phyloP scores from a whole-genome alignment of 305 asterid species.

The Fraxinus angustifolia region DNA sequence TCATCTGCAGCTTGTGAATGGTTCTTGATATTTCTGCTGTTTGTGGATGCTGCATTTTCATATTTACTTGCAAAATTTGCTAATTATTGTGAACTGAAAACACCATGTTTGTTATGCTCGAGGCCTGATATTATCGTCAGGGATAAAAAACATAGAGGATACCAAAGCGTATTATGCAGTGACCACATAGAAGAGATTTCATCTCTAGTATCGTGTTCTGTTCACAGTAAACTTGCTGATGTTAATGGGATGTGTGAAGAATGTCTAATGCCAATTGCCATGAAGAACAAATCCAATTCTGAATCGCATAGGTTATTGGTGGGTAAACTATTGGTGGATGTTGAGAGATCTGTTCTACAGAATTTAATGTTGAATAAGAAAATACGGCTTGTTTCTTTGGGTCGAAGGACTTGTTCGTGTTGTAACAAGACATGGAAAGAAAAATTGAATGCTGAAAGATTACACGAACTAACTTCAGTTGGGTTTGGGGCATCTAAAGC shows the following conservation, averaged over 20 bases:
- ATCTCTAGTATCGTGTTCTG: slow-evolving; percentile 49
- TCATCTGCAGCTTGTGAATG: slow-evolving; percentile 85
- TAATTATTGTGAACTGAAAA: slow-evolving; percentile 45
- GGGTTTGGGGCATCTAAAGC: slow-evolving; percentile 73
- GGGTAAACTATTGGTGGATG: slow-evolving; percentile 48
- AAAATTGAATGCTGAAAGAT: slow-evolving; percentile 52
- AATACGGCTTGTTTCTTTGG: slow-evolving; percentile 34
- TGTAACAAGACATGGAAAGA: slow-evolving; percentile 53
- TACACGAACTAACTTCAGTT: slow-evolving; percentile 44
- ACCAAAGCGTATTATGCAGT: slow-evolving; percentile 46
- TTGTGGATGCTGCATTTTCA: slow-evolving; percentile 52
- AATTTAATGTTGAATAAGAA: slow-evolving; percentile 38
- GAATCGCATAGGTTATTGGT: slow-evolving; percentile 45
- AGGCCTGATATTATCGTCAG: slow-evolving; percentile 45
- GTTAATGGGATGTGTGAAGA: slow-evolving; percentile 67
- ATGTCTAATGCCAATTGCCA: slow-evolving; percentile 48
- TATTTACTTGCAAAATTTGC: slow-evolving; percentile 61
- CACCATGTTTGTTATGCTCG: slow-evolving; percentile 74
- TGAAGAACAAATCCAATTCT: slow-evolving; percentile 32
- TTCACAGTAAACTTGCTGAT: slow-evolving; percentile 57
- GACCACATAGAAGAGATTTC: slow-evolving; percentile 72
- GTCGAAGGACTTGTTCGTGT: slow-evolving; percentile 62
- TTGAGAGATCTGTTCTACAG: slow-evolving; percentile 41
- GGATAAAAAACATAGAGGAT: slow-evolving; percentile 38
- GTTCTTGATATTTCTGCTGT: slow-evolving; percentile 69